phyloP scores from a whole-genome alignment of 164 flowering plant species.

The Kingdonia uniflora region DNA sequence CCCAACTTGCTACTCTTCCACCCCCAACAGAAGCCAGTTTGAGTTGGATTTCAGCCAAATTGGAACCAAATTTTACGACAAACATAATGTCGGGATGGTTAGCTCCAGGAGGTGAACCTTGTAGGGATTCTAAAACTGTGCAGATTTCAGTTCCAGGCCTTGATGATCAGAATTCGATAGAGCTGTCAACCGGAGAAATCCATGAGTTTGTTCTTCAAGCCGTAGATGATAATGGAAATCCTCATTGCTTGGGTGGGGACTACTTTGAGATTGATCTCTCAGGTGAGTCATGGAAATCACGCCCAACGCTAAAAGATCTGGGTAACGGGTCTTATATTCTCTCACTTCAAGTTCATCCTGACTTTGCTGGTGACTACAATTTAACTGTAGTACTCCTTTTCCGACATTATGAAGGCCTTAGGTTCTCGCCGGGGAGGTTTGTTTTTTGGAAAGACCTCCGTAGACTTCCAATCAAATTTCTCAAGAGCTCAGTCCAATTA shows the following conservation, averaged over 20 bases:
- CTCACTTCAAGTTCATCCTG: conserved; percentile 73
- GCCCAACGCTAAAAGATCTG: conserved; percentile 67
- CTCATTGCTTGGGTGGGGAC: conserved; percentile 70
- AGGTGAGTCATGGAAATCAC: conserved; percentile 76
- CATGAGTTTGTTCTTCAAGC: conserved; percentile 63
- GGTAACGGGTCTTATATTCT: conserved; percentile 67
- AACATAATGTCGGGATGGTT: conserved; percentile 51
- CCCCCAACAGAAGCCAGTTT: not conserved
- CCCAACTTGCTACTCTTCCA: not conserved
- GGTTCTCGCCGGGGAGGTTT: conserved; percentile 46
- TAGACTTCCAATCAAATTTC: conserved; percentile 30
- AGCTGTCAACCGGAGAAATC: conserved; percentile 44
- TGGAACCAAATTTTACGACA: conserved; percentile 46
- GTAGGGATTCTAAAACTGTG: conserved; percentile 42
- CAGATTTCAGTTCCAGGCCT: conserved; percentile 37
- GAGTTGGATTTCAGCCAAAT: conserved; percentile 41
- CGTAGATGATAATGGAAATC: conserved; percentile 44
- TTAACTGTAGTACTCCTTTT: conserved; percentile 61
- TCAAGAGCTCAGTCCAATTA: conserved; percentile 11
- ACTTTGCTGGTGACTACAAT: conserved; percentile 55
- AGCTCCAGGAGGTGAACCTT: conserved; percentile 57
- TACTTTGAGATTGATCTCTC: conserved; percentile 83
- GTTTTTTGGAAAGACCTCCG: conserved; percentile 43
- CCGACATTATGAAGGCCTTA: conserved; percentile 68
- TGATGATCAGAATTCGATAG: conserved; percentile 25